phyloP scores from a whole-genome alignment of 768 basidiomycete species.

The Lactarius vividus region DNA sequence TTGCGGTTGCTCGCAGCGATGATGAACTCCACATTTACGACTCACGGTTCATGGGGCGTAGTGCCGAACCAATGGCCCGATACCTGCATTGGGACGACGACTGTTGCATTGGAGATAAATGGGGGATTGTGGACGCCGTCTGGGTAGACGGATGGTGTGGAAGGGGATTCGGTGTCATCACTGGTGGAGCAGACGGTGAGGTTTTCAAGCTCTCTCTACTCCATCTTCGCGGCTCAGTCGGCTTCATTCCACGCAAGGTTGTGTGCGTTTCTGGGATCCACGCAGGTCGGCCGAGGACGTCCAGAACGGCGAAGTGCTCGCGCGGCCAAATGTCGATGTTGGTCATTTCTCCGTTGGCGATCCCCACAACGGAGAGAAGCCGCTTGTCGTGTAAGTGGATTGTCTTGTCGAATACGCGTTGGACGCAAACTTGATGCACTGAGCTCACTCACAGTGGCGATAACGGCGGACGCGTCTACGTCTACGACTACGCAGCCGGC shows the following conservation, averaged over 20 bases:
- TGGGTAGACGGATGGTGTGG: slow-evolving; percentile 27
- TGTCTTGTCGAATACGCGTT: not conserved
- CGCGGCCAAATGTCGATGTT: slow-evolving; percentile 21
- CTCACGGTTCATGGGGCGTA: slow-evolving; percentile 22
- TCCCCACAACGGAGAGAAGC: slow-evolving; percentile 20
- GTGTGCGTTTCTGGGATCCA: slow-evolving; percentile 26
- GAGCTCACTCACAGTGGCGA: slow-evolving; percentile 20
- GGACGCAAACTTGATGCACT: not conserved
- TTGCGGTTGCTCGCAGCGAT: slow-evolving; percentile 25
- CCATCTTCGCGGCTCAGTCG: not conserved
- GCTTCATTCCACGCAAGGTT: slow-evolving; percentile 14
- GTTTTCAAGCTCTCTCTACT: not conserved
- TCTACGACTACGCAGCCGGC: slow-evolving; percentile 18
- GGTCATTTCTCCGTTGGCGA: slow-evolving; percentile 29
- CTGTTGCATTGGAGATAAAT: slow-evolving; percentile 10
- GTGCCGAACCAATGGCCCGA: slow-evolving; percentile 6
- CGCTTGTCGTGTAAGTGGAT: slow-evolving; percentile 25
- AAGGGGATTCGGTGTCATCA: slow-evolving; percentile 19
- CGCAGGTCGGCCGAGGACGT: slow-evolving; percentile 23
- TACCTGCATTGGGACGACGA: slow-evolving; percentile 26
- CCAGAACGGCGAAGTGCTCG: slow-evolving; percentile 23
- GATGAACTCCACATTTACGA: slow-evolving; percentile 27
- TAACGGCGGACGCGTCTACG: slow-evolving; percentile 25
- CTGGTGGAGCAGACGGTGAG: slow-evolving; percentile 27
- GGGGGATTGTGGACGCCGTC: slow-evolving; percentile 23